These are phyloP conservation scores for Madurella fahalii DNA, from an alignment of 2,329 filamentous ascomycete species.

Conservation along the genomic window DNA sequence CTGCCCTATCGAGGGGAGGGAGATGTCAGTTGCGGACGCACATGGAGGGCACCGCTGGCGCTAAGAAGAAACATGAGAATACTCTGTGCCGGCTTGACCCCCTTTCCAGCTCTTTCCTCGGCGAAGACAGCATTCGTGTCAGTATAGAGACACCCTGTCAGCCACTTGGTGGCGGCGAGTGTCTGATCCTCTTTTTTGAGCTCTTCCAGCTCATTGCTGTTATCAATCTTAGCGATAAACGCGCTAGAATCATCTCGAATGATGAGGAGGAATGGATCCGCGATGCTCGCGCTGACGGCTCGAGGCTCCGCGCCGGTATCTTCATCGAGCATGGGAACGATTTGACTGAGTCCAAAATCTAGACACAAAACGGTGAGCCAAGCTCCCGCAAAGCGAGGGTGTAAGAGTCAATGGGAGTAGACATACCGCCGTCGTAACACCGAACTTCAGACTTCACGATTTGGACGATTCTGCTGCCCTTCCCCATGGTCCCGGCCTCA, in stretches of 20 bases:
- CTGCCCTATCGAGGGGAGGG: no score
- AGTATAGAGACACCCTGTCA: conserved; percentile 78
- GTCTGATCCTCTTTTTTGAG: conserved; percentile 59
- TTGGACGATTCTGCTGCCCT: conserved; percentile 77
- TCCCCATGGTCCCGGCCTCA: conserved; percentile 78
- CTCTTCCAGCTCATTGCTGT: conserved; percentile 80
- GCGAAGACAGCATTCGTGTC: conserved; percentile 58
- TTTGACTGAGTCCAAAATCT: conserved; percentile 86
- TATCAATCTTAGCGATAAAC: conserved; percentile 73
- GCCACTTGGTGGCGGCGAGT: conserved; percentile 65
- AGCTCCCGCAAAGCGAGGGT: conserved; percentile 8
- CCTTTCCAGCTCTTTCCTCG: conserved; percentile 37
- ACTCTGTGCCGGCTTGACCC: conserved; percentile 40
- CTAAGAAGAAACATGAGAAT: conserved; percentile 75
- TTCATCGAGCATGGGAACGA: conserved; percentile 88
- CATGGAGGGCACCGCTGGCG: conserved; percentile 67
- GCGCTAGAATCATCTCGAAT: conserved; percentile 79
- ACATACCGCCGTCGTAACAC: conserved; percentile 83
- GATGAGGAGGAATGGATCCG: conserved; percentile 80
- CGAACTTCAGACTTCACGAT: conserved; percentile 82
- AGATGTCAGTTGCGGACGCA: conserved; percentile 41
- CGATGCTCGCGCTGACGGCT: conserved; percentile 76
- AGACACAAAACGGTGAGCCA: neutral
- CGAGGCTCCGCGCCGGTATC: conserved; percentile 77
- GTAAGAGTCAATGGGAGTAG: conserved; percentile 8